phyloP scores from a whole-genome alignment of 169 alveolate species.

The Sarcocystis neurona region DNA sequence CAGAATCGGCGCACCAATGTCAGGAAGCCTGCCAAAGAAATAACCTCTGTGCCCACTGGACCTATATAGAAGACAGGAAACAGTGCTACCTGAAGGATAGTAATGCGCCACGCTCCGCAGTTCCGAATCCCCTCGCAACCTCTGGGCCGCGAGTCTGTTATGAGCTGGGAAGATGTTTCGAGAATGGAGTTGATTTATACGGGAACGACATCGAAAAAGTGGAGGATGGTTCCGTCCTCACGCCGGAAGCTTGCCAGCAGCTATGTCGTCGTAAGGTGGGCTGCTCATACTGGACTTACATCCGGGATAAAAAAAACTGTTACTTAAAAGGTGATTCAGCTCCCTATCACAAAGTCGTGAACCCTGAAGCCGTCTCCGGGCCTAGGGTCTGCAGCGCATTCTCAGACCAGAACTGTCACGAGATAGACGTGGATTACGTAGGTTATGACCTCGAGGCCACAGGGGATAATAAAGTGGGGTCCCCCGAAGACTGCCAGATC shows the following conservation, averaged over 20 bases:
- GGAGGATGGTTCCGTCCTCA: neutral
- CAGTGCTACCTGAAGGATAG: constrained; percentile 34
- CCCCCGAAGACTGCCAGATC: constrained; percentile 15
- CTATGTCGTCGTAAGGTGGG: neutral
- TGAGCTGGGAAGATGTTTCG: neutral
- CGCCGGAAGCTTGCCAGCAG: neutral
- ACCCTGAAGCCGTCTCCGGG: constrained; percentile 28
- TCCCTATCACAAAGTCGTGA: neutral
- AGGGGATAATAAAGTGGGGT: neutral
- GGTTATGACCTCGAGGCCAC: constrained; percentile 7
- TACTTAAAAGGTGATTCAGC: neutral
- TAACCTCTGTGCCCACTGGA: neutral
- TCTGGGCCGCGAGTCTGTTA: constrained; percentile 4
- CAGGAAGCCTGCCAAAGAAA: constrained; percentile 8
- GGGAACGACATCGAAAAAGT: constrained; percentile 17
- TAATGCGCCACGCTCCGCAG: constrained; percentile 8
- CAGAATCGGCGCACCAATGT: constrained; percentile 4
- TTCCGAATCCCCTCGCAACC: neutral
- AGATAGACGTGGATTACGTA: constrained; percentile 14
- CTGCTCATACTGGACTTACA: constrained; percentile 25
- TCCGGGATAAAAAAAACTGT: neutral
- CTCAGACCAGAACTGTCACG: neutral
- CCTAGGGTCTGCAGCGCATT: constrained; percentile 5
- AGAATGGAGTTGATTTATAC: neutral
- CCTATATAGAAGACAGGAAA: neutral